phyloP scores from a whole-genome alignment of 129 eudicot genomes.

The Centella asiatica region DNA sequence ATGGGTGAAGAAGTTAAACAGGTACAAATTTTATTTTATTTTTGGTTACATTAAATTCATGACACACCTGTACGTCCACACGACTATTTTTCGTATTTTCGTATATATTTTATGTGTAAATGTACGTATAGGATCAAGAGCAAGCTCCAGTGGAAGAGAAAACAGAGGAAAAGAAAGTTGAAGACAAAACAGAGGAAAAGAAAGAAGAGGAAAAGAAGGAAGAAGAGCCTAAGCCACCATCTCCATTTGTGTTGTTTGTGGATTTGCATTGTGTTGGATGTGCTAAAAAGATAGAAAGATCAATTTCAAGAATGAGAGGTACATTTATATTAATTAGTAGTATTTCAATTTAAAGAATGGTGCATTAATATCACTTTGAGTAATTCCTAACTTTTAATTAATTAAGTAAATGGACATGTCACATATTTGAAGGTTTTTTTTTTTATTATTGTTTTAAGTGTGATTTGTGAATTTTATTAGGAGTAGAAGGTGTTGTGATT shows the following conservation, averaged over 20 bases:
- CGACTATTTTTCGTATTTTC: no score
- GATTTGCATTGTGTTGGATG: conserved; percentile 98
- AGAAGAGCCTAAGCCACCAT: conserved; percentile 60
- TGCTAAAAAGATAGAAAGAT: conserved; percentile 82
- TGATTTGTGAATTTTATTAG: no score
- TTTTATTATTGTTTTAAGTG: background rate
- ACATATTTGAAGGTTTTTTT: no score
- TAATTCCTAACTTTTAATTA: background rate
- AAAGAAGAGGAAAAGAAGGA: conserved; percentile 43
- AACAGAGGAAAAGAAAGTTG: conserved; percentile 46
- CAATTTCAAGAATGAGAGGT: conserved; percentile 77
- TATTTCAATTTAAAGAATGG: background rate
- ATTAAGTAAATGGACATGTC: background rate
- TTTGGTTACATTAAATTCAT: no score
- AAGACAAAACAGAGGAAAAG: conserved; percentile 24
- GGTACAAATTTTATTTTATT: conserved; percentile 32
- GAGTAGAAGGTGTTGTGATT: conserved; percentile 53
- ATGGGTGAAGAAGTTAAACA: conserved; percentile 96
- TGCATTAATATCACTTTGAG: background rate
- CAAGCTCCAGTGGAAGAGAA: conserved; percentile 49
- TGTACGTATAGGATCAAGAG: conserved; percentile 17
- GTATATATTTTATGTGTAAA: no score
- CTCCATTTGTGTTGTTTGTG: conserved; percentile 65
- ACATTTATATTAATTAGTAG: background rate
- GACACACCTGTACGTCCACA: background rate